phyloP scores from a whole-genome alignment of 2,329 filamentous ascomycete genomes.

The Neofusicoccum cordaticola region DNA sequence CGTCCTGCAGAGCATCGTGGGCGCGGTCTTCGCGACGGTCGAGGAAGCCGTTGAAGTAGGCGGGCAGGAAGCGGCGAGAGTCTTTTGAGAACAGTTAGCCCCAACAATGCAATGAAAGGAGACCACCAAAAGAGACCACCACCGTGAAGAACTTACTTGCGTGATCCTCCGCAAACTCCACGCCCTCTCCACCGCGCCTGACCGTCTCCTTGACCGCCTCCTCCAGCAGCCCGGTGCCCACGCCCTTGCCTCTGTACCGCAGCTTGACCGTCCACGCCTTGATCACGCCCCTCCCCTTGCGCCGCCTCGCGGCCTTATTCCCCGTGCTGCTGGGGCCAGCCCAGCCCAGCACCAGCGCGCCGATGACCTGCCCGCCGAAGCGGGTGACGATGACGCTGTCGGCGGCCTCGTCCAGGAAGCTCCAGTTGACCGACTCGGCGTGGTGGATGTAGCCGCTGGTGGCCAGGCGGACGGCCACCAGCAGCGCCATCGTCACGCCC shows the following conservation, averaged over 20 bases:
- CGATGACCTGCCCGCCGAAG: conserved; percentile 68
- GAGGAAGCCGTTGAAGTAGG: conserved; percentile 12
- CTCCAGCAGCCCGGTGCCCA: conserved; percentile 70
- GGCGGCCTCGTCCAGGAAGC: conserved; percentile 56
- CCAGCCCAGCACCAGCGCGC: conserved; percentile 66
- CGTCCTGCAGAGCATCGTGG: conserved; percentile 1
- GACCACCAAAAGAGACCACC: background rate
- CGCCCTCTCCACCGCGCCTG: conserved; percentile 65
- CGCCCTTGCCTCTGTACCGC: conserved; percentile 66
- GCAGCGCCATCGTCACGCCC: conserved; percentile 61
- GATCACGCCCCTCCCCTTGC: conserved; percentile 65
- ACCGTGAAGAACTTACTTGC: conserved; percentile 58
- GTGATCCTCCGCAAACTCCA: conserved; percentile 74
- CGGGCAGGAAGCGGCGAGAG: conserved; percentile 2
- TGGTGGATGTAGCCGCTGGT: conserved; percentile 61
- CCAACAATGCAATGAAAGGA: background rate
- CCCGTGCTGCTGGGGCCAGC: conserved; percentile 47
- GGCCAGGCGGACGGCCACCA: conserved; percentile 60
- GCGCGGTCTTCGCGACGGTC: conserved; percentile 7
- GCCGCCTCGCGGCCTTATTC: conserved; percentile 40
- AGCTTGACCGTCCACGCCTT: conserved; percentile 78
- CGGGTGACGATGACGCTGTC: conserved; percentile 56
- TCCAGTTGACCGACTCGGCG: conserved; percentile 61
- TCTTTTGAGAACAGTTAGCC: background rate
- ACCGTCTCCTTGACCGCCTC: conserved; percentile 68